Evolutionary conservation across 2,329 filamentous ascomycete genomes (phyloP).

Genomic region (Apiospora aurea): DNA sequence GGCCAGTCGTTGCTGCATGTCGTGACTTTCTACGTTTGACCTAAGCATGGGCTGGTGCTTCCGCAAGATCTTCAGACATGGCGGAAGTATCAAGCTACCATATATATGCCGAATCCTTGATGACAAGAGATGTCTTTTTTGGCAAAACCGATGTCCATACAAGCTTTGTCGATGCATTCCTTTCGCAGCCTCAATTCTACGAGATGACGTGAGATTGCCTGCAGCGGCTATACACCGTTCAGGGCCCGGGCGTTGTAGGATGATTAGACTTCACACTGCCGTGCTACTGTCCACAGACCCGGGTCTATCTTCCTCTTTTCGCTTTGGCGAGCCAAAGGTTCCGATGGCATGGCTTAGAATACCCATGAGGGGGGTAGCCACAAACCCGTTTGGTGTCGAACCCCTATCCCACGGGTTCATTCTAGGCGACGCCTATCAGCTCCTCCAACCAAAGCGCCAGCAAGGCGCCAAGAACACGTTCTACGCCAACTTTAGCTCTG

Average conservation of each 20-base stretch:
- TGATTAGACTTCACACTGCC: background rate
- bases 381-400: background rate
- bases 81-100: too few relatives aligned
- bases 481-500: background rate
- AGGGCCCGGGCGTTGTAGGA: background rate
- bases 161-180: background rate
- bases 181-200: background rate
- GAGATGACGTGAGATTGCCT: background rate
- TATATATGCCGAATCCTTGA: too few relatives aligned
- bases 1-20: background rate
- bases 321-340: background rate
- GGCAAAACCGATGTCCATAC: background rate
- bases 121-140: background rate
- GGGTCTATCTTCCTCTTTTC: background rate
- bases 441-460: background rate
- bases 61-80: too few relatives aligned
- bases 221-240: background rate
- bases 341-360: background rate
- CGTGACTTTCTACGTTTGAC: background rate
- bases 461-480: background rate
- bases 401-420: background rate
- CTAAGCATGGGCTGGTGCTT: background rate
- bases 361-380: background rate
- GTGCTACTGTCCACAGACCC: background rate
- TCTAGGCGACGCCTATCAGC: background rate